Evolutionary conservation across 495 filamentous ascomycete species (phyloP), one percentile per base, ranked within the genome.

Genomic region (Lophiostoma macrostomum): DNA sequence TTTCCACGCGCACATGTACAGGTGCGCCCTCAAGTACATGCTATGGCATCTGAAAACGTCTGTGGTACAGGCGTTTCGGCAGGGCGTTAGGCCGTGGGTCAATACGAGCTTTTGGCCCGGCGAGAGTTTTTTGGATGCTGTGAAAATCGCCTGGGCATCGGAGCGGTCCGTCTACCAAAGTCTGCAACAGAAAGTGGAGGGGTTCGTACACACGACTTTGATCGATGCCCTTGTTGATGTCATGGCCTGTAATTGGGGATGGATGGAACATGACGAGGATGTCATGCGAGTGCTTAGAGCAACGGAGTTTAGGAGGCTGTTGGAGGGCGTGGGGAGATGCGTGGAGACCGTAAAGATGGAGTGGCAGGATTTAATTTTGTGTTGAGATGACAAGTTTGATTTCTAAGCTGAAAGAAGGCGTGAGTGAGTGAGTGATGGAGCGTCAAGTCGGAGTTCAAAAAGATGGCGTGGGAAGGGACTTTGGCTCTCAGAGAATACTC

Each of bases 231-330:
- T 55, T 6, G 42, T 40, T 12, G 12, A 47, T 3, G 25, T 46
- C 23, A 47, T 55, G 32, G 41, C 31, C 1, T 30, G 20, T 12
- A 46, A 47, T 39, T 47, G 41, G 51, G 51, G 41, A 0, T 55
- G 51, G 51, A 55, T 47, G 51, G 20, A 24, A 24, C 39, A 53
- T 25, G 38, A 51, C 32, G 34, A 28, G 14, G 35, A 42, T 8
- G n/a, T 51, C 7, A 5, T 13, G 35, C n/a, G 7, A 4, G 4
- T 29, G 34, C 34, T 51, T 14, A 10, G 18, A 14, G 6, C 8
- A 11, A 35, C n/a, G 43, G 8, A 18, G 16, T 38, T 10, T 38
- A n/a, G n/a, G n/a, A n/a, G n/a, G n/a, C n/a, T n/a, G n/a, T n/a
- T n/a, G n/a, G n/a, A n/a, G n/a, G n/a, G n/a, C n/a, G n/a, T n/a